Percentiles rank a stretch among this genome's conserved stretches.
These are phyloP conservation scores for Daldinia sp. DNA, from an alignment of 2,329 filamentous ascomycete species.

Conservation along the genomic window DNA sequence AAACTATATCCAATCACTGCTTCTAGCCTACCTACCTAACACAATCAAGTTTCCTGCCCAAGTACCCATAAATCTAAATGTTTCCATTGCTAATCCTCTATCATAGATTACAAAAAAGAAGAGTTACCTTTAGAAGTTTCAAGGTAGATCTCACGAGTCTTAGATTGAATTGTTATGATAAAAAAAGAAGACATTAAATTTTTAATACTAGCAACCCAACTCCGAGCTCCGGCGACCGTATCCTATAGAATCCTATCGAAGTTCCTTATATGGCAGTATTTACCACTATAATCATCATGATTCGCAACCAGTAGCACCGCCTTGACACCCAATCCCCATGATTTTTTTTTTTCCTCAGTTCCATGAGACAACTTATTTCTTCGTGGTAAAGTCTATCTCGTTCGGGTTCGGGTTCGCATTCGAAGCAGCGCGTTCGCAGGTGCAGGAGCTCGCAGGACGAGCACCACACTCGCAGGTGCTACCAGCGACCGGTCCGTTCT, in stretches of 20 bases:
- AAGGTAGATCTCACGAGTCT: neutral
- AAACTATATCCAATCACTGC: neutral
- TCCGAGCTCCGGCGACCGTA: constrained; percentile 21
- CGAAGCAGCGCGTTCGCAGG: constrained; percentile 80
- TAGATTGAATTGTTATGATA: neutral
- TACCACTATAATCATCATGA: neutral
- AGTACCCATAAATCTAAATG: neutral
- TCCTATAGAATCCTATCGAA: constrained; percentile 8
- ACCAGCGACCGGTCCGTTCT: constrained; percentile 74
- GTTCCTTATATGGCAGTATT: neutral
- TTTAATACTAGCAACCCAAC: constrained; percentile 19
- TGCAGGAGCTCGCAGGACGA: constrained; percentile 78
- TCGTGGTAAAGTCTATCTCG: constrained; percentile 91
- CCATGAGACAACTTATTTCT: constrained; percentile 56
- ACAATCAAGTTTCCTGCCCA: neutral
- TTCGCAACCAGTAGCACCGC: neutral
- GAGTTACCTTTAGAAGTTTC: neutral
- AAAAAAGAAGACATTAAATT: constrained; percentile 22
- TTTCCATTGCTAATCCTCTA: neutral
- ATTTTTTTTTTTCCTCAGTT: neutral
- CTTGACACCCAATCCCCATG: neutral
- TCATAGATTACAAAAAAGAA: neutral
- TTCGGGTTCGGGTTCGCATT: constrained; percentile 66
- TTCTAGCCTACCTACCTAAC: neutral
- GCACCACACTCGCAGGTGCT: constrained; percentile 81